Percentiles rank a stretch among this genome's conserved stretches.
phyloP scores from a whole-genome alignment of 1,284 basidiomycete genomes.

The Apiotrichum veenhuisii region DNA sequence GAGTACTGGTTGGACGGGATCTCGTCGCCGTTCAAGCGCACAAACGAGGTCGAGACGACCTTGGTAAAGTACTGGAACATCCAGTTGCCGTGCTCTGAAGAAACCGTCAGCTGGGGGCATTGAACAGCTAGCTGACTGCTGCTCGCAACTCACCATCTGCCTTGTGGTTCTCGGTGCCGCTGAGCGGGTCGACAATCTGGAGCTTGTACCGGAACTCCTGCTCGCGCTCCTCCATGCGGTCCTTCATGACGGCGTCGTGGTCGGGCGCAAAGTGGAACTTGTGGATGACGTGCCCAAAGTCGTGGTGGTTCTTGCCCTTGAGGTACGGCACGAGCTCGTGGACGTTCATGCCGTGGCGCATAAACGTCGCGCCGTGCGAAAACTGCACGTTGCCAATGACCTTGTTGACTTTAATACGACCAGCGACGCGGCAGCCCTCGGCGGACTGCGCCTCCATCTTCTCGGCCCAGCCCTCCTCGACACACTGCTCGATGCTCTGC shows the following conservation, averaged over 20 bases:
- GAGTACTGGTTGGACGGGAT: slow-evolving; percentile 69
- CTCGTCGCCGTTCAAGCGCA: slow-evolving; percentile 67
- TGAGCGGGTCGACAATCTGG: slow-evolving; percentile 77
- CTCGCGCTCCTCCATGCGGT: slow-evolving; percentile 52
- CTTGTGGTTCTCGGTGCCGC: slow-evolving; percentile 60
- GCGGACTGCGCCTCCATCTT: slow-evolving; percentile 85
- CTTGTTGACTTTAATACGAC: slow-evolving; percentile 92
- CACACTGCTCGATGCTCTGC: slow-evolving; percentile 88
- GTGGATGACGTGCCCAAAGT: slow-evolving; percentile 89
- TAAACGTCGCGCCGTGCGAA: slow-evolving; percentile 84
- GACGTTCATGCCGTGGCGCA: slow-evolving; percentile 72
- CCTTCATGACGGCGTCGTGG: slow-evolving; percentile 56
- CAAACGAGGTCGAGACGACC: slow-evolving; percentile 88
- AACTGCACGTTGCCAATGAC: slow-evolving; percentile 80
- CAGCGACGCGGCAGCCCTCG: slow-evolving; percentile 92
- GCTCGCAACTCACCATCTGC: slow-evolving; percentile 53
- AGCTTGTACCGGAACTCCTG: slow-evolving; percentile 65
- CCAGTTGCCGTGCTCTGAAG: slow-evolving; percentile 7
- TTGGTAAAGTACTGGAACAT: slow-evolving; percentile 58
- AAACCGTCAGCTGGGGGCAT: not conserved
- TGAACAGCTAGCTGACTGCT: slow-evolving; percentile 2
- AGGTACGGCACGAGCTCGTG: slow-evolving; percentile 93
- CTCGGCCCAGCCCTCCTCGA: slow-evolving; percentile 90
- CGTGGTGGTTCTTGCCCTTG: slow-evolving; percentile 77
- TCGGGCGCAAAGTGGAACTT: slow-evolving; percentile 79